Percentiles rank a stretch among this genome's conserved stretches.
phyloP scores from a whole-genome alignment of 345 rosid genomes.

The Microcos paniculata region DNA sequence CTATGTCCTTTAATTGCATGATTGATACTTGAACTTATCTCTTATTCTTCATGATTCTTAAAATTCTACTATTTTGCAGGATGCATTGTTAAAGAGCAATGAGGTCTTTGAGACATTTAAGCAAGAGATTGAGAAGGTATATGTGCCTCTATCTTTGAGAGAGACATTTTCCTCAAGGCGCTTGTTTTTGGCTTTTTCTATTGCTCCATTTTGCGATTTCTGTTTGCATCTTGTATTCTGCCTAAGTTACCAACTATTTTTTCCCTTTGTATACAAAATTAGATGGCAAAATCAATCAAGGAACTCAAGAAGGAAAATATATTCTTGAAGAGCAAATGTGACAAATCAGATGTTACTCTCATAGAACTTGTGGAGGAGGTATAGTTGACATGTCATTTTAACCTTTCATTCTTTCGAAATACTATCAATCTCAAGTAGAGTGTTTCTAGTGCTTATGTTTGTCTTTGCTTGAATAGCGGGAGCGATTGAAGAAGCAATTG shows the following conservation, averaged over 20 bases:
- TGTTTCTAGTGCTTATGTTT: neutral
- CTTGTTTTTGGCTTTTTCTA: neutral
- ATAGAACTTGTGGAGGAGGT: slow-evolving; percentile 92
- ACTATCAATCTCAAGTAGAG: neutral
- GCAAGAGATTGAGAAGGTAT: slow-evolving; percentile 91
- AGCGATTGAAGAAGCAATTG: slow-evolving; percentile 66
- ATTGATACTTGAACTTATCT: neutral
- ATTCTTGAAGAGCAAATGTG: slow-evolving; percentile 85
- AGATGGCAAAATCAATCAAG: slow-evolving; percentile 90
- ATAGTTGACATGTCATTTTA: slow-evolving; percentile 11
- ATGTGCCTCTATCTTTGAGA: slow-evolving; percentile 2
- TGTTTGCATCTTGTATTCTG: neutral
- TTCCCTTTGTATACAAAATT: slow-evolving; percentile 6
- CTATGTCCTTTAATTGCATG: neutral
- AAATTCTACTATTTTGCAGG: slow-evolving; percentile 49
- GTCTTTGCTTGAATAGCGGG: slow-evolving; percentile 50
- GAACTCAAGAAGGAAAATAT: slow-evolving; percentile 82
- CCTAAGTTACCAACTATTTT: neutral
- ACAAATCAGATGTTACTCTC: slow-evolving; percentile 74
- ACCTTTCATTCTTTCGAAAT: slow-evolving; percentile 3
- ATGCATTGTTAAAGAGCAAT: slow-evolving; percentile 87
- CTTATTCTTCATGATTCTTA: neutral
- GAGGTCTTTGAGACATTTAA: slow-evolving; percentile 93
- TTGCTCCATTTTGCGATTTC: neutral
- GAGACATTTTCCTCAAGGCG: neutral